Evolutionary conservation across 805 yeast genomes (phyloP).

Genomic region (Hanseniaspora jakobsenii): DNA sequence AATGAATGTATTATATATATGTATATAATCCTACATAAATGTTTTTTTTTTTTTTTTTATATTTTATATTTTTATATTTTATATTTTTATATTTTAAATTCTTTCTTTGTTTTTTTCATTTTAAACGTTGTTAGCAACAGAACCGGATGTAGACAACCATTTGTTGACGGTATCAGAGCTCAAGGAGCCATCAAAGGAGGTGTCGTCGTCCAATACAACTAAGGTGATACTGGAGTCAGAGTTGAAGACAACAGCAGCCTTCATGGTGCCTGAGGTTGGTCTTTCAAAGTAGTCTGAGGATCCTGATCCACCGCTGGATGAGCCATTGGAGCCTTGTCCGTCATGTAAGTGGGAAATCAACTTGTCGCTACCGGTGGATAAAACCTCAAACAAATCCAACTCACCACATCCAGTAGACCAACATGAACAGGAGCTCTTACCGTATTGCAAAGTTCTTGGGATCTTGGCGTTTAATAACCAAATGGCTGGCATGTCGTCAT

Average conservation of each 20-base stretch:
- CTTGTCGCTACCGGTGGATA: slow-evolving; percentile 61
- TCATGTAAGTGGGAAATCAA: slow-evolving; percentile 73
- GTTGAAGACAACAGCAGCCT: slow-evolving; percentile 81
- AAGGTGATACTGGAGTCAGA: slow-evolving; percentile 39
- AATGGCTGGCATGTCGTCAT: slow-evolving; percentile 94
- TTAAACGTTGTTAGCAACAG: slow-evolving; percentile 30
- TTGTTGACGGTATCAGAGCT: slow-evolving; percentile 41
- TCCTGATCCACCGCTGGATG: slow-evolving; percentile 69
- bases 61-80: neutral
- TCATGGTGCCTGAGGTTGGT: slow-evolving; percentile 65
- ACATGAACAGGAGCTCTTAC: slow-evolving; percentile 76
- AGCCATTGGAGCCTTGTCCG: slow-evolving; percentile 57
- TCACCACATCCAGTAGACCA: slow-evolving; percentile 98
- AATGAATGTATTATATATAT: slow-evolving; percentile 2
- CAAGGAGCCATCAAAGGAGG: slow-evolving; percentile 43
- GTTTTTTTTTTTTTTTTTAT: neutral
- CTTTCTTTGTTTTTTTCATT: neutral
- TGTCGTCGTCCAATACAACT: slow-evolving; percentile 43
- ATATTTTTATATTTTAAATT: neutral
- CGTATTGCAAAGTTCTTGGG: slow-evolving; percentile 94
- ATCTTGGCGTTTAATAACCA: slow-evolving; percentile 93
- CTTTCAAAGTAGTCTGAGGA: slow-evolving; percentile 76
- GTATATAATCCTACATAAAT: neutral
- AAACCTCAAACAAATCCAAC: slow-evolving; percentile 84
- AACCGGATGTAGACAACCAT: slow-evolving; percentile 49